Evolutionary conservation across 78 protist species (phyloP), one percentile per base, ranked within the genome.

Genomic region (Corallochytrium limacisporum): DNA sequence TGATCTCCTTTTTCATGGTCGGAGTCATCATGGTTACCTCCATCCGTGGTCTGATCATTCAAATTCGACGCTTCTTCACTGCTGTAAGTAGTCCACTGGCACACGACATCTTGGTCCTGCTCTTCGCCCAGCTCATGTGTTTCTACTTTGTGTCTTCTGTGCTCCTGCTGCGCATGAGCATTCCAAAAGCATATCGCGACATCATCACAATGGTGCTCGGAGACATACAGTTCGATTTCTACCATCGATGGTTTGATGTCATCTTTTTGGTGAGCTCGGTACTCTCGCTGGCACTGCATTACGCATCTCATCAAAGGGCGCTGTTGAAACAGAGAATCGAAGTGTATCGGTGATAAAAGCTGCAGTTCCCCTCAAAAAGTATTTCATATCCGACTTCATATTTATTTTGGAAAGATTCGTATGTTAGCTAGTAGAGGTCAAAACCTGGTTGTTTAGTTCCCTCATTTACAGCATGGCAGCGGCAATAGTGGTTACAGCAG

Each of bases 221-320:
- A 12, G 83, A 65, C 28, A 76, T 84, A 12, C 69, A 73, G 54
- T 87, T 84, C 62, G 40, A 67, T 36, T 84, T 87, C 37, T 84
- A 84, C 53, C 84, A 84, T 72, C 77, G 82, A 15, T 83, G 85
- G 85, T 87, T 87, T 46, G 93, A 87, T 42, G 59, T 74, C 40
- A 48, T 87, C 38, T 87, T 87, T 65, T 50, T 77, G 22, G 3
- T 68, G 46, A 50, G 57, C 33, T 31, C 57, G 26, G 31, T 28
- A n/a, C n/a, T n/a, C n/a, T n/a, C n/a, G n/a, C n/a, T n/a, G n/a
- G n/a, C n/a, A n/a, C n/a, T n/a, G n/a, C n/a, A n/a, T n/a, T n/a
- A n/a, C n/a, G n/a, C n/a, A n/a, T n/a, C n/a, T n/a, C n/a, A n/a
- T n/a, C n/a, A n/a, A n/a, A n/a, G n/a, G n/a, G n/a, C n/a, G n/a